A percentile compares a stretch with the other conserved stretches of the same genome.
Evolutionary conservation across 768 basidiomycete genomes (phyloP).

Genomic region (Austroboletus eburneus): DNA sequence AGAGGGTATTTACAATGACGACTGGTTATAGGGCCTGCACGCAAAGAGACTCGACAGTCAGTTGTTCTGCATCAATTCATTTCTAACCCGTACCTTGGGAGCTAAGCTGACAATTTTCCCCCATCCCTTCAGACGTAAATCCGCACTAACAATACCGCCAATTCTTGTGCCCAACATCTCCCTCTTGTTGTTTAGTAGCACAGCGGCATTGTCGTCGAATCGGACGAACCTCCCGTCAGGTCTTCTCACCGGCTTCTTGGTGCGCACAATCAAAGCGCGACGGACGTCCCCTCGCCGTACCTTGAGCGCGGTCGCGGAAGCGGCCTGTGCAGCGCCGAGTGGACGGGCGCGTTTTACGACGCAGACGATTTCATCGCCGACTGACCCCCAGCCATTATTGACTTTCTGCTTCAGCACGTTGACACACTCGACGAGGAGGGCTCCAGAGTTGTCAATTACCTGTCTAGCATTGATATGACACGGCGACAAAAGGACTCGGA

Average conservation of each 20-base stretch:
- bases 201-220: conserved; percentile 97
- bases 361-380: conserved; percentile 94
- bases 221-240: conserved; percentile 84
- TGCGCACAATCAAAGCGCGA: conserved; percentile 93
- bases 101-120: conserved; percentile 90
- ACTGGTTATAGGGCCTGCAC: conserved; percentile 16
- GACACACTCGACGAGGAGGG: conserved; percentile 91
- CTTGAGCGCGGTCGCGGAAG: conserved; percentile 78
- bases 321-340: conserved; percentile 58
- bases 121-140: conserved; percentile 90
- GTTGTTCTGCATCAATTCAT: neutral
- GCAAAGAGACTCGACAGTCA: neutral
- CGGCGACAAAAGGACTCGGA: no score
- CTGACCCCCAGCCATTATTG: conserved; percentile 88
- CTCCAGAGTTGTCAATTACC: conserved; percentile 98
- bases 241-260: conserved; percentile 78
- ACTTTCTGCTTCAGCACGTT: conserved; percentile 96
- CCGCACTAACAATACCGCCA: conserved; percentile 88
- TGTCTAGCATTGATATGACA: neutral
- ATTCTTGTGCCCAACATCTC: conserved; percentile 96
- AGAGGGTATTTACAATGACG: conserved; percentile 13
- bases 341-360: conserved; percentile 92
- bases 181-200: conserved; percentile 90
- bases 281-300: conserved; percentile 91
- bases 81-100: conserved; percentile 59